Conservation (phyloP, 1,284 basidiomycete species). For the Inonotus hispidus region DNA sequence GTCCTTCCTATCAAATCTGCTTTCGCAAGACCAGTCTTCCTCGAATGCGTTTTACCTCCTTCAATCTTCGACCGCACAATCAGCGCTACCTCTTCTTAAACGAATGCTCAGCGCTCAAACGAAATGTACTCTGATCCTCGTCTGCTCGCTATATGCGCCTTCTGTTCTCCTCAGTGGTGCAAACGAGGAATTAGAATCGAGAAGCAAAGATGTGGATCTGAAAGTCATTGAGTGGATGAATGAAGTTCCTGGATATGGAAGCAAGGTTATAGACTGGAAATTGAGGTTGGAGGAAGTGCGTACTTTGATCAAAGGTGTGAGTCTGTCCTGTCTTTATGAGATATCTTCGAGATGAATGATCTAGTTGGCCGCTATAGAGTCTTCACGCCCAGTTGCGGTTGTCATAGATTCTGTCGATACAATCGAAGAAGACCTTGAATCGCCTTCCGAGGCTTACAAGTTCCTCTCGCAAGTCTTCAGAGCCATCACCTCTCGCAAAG, state of each 20-base stretch:
- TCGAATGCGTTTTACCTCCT: constrained; percentile 40
- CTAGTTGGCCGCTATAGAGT: constrained; percentile 6
- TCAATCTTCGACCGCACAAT: constrained; percentile 62
- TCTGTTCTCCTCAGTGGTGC: constrained; percentile 31
- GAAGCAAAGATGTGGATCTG: constrained; percentile 27
- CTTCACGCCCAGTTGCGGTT: constrained; percentile 42
- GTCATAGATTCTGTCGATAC: constrained; percentile 67
- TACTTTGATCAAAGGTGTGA: constrained; percentile 40
- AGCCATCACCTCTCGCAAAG: constrained; percentile 38
- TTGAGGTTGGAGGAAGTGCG: constrained; percentile 34
- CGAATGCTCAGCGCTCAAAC: constrained; percentile 29
- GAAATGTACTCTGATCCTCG: constrained; percentile 38
- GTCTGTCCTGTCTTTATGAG: constrained; percentile 8
- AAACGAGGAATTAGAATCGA: constrained; percentile 13
- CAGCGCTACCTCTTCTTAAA: constrained; percentile 53
- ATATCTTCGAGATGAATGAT: constrained; percentile 1
- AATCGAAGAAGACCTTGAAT: constrained; percentile 49
- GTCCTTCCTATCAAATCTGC: constrained; percentile 30
- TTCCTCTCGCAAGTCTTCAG: constrained; percentile 43
- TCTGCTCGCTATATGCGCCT: constrained; percentile 57
- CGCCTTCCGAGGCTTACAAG: constrained; percentile 46
- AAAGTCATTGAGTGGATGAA: constrained; percentile 48
- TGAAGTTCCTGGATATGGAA: constrained; percentile 50
- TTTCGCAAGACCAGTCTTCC: constrained; percentile 34
- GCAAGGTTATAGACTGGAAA: constrained; percentile 28